phyloP scores from a whole-genome alignment of 2,329 filamentous ascomycete species.

The Trichoderma koningiopsis region DNA sequence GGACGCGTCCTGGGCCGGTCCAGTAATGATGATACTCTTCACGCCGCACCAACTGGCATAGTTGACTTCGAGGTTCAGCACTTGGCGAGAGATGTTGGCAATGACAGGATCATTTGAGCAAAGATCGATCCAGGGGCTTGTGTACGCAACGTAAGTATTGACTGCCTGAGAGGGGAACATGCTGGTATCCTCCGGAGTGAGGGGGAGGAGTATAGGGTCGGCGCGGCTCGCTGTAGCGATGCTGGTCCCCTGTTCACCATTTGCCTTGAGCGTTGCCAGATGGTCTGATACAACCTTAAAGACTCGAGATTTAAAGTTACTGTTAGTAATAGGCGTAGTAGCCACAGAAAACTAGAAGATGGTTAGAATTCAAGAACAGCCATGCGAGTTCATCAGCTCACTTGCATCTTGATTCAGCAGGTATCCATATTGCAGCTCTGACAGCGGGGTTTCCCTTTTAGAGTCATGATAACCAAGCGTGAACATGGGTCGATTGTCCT shows the following conservation, averaged over 20 bases:
- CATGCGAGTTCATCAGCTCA: conserved; percentile 29
- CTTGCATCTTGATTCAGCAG: conserved; percentile 70
- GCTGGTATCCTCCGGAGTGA: conserved; percentile 79
- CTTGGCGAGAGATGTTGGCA: conserved; percentile 83
- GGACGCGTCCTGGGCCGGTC: conserved; percentile 67
- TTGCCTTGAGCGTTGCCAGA: conserved; percentile 49
- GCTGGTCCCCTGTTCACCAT: conserved; percentile 43
- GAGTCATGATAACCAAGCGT: conserved; percentile 77
- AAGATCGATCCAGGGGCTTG: conserved; percentile 92
- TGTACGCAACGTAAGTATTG: conserved; percentile 73
- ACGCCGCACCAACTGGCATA: conserved; percentile 96
- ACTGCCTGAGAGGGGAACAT: conserved; percentile 69
- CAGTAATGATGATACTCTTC: conserved; percentile 77
- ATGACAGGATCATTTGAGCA: conserved; percentile 81
- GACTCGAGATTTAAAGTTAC: conserved; percentile 70
- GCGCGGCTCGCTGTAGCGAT: conserved; percentile 50
- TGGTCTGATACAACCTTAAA: conserved; percentile 62
- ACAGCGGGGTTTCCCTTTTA: conserved; percentile 59
- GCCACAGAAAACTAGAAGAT: conserved; percentile 70
- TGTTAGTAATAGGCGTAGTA: conserved; percentile 76
- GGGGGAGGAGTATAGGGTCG: conserved; percentile 63
- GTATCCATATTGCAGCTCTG: conserved; percentile 65
- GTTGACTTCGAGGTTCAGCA: conserved; percentile 85
- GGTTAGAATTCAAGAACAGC: conserved; percentile 15
- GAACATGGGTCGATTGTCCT: conserved; percentile 48